Conservation (phyloP, 345 rosid species). For the Eucalyptus camaldulensis region DNA sequence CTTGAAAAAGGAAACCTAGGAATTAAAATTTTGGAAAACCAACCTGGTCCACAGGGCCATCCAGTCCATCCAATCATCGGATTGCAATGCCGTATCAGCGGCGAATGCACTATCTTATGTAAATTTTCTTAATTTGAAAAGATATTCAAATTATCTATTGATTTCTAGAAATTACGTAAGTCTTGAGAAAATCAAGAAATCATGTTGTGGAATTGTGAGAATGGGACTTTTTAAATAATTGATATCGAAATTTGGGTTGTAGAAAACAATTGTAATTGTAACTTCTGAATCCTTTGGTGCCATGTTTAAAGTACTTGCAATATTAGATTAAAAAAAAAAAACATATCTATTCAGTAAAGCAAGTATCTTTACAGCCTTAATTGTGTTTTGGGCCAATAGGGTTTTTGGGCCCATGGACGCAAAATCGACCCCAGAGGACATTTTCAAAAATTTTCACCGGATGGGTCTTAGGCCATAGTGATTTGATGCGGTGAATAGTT, state of each 20-base stretch:
- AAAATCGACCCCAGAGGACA: not conserved
- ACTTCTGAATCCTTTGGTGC: not conserved
- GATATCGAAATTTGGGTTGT: not conserved
- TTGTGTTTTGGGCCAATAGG: too few relatives aligned
- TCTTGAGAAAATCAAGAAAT: not conserved
- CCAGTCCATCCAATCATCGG: fast-evolving
- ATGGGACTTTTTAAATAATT: not conserved
- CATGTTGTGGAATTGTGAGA: not conserved
- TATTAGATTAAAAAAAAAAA: too few relatives aligned
- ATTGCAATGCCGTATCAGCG: fast-evolving
- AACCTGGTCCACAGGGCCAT: not conserved
- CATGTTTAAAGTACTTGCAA: not conserved
- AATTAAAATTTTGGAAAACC: not conserved
- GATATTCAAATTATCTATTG: not conserved
- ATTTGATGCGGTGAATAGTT: too few relatives aligned
- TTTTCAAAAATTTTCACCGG: not conserved
- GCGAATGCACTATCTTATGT: fast-evolving
- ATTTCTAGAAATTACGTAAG: not conserved
- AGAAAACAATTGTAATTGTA: not conserved
- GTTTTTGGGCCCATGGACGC: not conserved
- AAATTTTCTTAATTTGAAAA: not conserved
- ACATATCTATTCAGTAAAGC: too few relatives aligned
- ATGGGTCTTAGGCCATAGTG: not conserved
- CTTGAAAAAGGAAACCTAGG: not conserved
- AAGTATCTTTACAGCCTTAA: not conserved